Evolutionary conservation across 768 basidiomycete species (phyloP), one percentile per base, ranked within the genome.

Genomic region (Crucibulum laeve): DNA sequence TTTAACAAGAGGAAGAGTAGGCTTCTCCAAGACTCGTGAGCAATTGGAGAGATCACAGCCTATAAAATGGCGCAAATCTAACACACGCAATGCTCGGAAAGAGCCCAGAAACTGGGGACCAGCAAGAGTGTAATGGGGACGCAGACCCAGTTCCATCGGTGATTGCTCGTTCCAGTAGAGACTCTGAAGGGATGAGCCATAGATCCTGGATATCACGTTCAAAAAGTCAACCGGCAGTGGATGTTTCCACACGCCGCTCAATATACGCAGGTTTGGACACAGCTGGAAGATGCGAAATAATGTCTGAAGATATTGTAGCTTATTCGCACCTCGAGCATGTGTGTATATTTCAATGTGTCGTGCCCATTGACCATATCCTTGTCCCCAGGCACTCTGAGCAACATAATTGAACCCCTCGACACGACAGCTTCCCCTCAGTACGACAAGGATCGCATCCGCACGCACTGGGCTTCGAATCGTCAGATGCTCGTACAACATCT

Each of bases 261-360:
- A 59, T 32, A 65, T 66, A 32, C 64, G 68, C 23, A 76, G 53
- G 37, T 71, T 69, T 24, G 71, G 70, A 51, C 74, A 78, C 18
- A 55, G 57, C 25, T 63, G 69, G 43, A 77, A 58, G 45, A 74
- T 71, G 44, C 60, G 59, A 57, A 70, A 76, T 28, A 76, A 32
- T 4, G 56, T 64, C 39, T 68, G 61, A 37, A 77, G 62, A 52
- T 65, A 78, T 3, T 49, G 56, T 13, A 69, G 49, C 32, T 61
- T 54, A 13, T 57, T 57, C 36, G 64, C 53, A 21, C 71, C 67
- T 26, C 74, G 69, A 14, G 68, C 63, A 53, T 71, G 69, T 5
- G 71, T 73, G 51, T 64, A 67, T 1, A 79, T 55, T 46, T 76
- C 74, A 28, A 79, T 60, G 47, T 74, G 69, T 30, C 71, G 62